Evolutionary conservation across 2,329 filamentous ascomycete species (phyloP).

Genomic region (Aspergillus fijiensis): DNA sequence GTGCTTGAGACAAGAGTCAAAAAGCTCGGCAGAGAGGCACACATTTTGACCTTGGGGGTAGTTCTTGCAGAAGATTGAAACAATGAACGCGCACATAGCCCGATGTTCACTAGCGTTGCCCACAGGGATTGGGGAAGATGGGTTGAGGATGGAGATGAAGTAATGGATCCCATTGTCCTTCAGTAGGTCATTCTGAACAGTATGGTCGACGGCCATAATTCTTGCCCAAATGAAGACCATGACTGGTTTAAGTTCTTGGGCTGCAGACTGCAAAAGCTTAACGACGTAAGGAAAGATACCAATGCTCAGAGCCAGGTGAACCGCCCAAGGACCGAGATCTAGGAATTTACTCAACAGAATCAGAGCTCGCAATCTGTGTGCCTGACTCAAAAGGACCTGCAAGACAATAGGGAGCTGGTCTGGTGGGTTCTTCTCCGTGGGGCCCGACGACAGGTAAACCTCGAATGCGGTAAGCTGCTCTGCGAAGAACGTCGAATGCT

Average conservation of each 20-base stretch:
- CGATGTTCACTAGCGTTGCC: constrained; percentile 91
- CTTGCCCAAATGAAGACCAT: constrained; percentile 99
- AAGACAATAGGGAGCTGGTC: constrained; percentile 95
- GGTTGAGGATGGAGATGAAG: constrained; percentile 89
- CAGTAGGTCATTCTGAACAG: constrained; percentile 87
- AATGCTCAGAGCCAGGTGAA: constrained; percentile 95
- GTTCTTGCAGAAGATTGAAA: constrained; percentile 94
- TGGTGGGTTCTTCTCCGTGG: constrained; percentile 79
- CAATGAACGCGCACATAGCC: constrained; percentile 97
- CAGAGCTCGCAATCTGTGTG: constrained; percentile 84
- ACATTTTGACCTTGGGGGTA: constrained; percentile 90
- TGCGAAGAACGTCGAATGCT: constrained; percentile 93
- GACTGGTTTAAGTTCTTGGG: constrained; percentile 89
- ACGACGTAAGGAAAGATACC: constrained; percentile 99
- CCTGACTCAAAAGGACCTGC: constrained; percentile 92
- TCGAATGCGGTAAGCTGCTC: constrained; percentile 97
- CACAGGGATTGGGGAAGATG: constrained; percentile 77
- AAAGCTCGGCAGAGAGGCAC: constrained; percentile 85
- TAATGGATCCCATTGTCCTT: constrained; percentile 98
- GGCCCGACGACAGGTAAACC: constrained; percentile 83
- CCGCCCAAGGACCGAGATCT: constrained; percentile 94
- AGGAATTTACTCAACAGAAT: constrained; percentile 91
- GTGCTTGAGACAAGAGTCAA: constrained; percentile 82
- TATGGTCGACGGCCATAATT: constrained; percentile 90
- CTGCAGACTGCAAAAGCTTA: constrained; percentile 92